Base-by-base conservation (phyloP, 257 asterid genomes). In the Verbena officinalis region DNA sequence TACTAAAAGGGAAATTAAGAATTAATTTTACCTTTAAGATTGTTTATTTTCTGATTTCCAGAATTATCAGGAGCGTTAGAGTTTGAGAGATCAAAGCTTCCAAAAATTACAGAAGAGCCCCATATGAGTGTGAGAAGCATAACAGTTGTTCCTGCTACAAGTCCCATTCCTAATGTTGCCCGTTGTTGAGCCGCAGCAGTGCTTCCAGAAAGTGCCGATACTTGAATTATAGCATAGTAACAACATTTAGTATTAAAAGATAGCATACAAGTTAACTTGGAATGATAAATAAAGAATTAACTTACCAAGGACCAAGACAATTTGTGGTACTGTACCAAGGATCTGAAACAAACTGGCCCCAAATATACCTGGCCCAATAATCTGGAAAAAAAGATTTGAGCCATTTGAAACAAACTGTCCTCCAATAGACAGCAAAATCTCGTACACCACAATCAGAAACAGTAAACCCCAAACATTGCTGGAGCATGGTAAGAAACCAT, bases 281-380 rank as follows among this genome's bases (percentile, higher is more conserved):
- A 59, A 31, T 24, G 3, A 19, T 17, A 19, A 9, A 7, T n/a
- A 20, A 8, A 9, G 56, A 61, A n/a, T 5, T 3, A 53, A 77
- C 68, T 38, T 55, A 86, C 95, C 83, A 68, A 86, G 83, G 51
- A 83, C 53, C 42, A 86, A 16, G 53, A 81, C 69, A 10, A 83
- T 81, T 30, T 86, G 90, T 6, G 90, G 90, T 42, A 83, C 62
- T 0, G 83, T 56, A 33, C 83, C 81, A 9, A 81, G 84, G 16
- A 83, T 0, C 53, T 85, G 95, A 59, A 86, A 75, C 72, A 86
- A 64, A 61, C 86, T 75, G 17, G 77, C 95, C n/a, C 95, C 90
- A 40, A 86, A 55, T 0, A 83, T 67, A 3, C 90, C 90, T 0
- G 95, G 85, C 6, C 86, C 90, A 12, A 78, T 73, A 1, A 83